A percentile compares a stretch with the other conserved stretches of the same genome.
Evolutionary conservation across 2,329 filamentous ascomycete species (phyloP).

Genomic region (Aspergillus jensenii): DNA sequence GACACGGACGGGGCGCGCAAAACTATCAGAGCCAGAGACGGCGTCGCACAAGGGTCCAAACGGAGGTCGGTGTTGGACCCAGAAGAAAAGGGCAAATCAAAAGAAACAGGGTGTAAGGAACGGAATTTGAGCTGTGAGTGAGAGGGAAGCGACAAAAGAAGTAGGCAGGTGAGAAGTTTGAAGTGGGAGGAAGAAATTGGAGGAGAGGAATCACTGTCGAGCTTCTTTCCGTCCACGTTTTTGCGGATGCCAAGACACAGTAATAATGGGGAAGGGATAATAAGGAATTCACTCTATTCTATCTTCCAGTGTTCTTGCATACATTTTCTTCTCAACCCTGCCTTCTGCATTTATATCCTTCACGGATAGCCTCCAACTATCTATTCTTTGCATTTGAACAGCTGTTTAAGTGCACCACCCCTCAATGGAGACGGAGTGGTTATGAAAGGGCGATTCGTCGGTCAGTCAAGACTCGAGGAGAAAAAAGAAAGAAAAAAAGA

Average conservation of each 20-base stretch:
- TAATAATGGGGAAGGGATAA: conserved; percentile 4
- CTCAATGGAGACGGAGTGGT: not conserved
- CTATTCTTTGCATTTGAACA: not conserved
- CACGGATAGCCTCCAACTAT: not conserved
- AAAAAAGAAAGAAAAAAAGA: not conserved
- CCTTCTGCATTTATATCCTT: not conserved
- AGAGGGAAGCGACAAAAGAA: conserved; percentile 8
- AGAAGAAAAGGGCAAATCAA: conserved; percentile 1
- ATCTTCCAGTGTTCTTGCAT: conserved; percentile 5
- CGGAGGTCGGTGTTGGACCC: not conserved
- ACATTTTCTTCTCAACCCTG: conserved; percentile 4
- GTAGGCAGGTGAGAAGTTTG: conserved; percentile 8
- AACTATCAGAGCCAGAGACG: conserved; percentile 16
- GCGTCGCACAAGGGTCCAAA: not conserved
- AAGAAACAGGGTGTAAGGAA: conserved; percentile 2
- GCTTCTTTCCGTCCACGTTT: conserved; percentile 18
- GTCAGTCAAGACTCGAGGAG: not conserved
- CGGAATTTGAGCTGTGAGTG: not conserved
- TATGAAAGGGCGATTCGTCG: not conserved
- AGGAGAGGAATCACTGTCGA: conserved; percentile 15
- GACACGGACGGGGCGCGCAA: conserved; percentile 32
- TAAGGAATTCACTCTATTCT: conserved; percentile 10
- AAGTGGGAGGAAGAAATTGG: conserved; percentile 11
- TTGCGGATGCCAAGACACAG: conserved; percentile 20
- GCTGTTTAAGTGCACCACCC: not conserved